A percentile compares a stretch with the other conserved stretches of the same genome.
phyloP scores from a whole-genome alignment of 371 early-diverging fungal genomes.

The Apophysomyces sp. region DNA sequence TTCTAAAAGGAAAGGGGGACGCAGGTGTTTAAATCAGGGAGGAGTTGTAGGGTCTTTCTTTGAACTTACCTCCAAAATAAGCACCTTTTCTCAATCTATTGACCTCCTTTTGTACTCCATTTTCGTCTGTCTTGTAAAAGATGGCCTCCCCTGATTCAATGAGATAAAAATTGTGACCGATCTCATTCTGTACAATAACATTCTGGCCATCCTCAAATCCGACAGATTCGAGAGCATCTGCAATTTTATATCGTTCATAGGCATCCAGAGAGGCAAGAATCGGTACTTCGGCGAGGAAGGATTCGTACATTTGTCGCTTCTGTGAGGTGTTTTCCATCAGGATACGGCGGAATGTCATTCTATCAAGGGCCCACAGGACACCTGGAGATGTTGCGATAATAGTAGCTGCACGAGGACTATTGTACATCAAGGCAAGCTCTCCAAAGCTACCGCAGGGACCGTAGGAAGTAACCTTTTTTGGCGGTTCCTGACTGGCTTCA shows the following conservation, averaged over 20 bases:
- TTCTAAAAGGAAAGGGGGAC: constrained; percentile 45
- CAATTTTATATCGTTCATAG: constrained; percentile 91
- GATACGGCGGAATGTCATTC: constrained; percentile 90
- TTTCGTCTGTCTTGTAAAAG: constrained; percentile 73
- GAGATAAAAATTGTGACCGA: constrained; percentile 79
- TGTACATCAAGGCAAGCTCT: constrained; percentile 95
- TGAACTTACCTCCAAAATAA: constrained; percentile 84
- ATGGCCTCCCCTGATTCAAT: constrained; percentile 86
- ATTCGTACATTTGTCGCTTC: constrained; percentile 90
- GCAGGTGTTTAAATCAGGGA: constrained; percentile 4
- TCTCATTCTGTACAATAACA: constrained; percentile 85
- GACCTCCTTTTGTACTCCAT: constrained; percentile 45
- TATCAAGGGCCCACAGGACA: constrained; percentile 93
- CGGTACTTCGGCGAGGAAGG: constrained; percentile 86
- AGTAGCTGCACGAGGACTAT: constrained; percentile 95
- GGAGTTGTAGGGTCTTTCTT: neutral
- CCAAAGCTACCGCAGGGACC: constrained; percentile 80
- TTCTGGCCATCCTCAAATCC: constrained; percentile 74
- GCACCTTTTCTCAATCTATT: constrained; percentile 77
- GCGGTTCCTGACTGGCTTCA: neutral
- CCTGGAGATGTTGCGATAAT: constrained; percentile 79
- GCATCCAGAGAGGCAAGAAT: constrained; percentile 80
- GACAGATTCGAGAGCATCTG: constrained; percentile 87
- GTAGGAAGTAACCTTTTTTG: constrained; percentile 61
- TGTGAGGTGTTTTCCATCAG: constrained; percentile 90